phyloP scores from a whole-genome alignment of 805 yeast genomes.

The Candida silvicultrix region DNA sequence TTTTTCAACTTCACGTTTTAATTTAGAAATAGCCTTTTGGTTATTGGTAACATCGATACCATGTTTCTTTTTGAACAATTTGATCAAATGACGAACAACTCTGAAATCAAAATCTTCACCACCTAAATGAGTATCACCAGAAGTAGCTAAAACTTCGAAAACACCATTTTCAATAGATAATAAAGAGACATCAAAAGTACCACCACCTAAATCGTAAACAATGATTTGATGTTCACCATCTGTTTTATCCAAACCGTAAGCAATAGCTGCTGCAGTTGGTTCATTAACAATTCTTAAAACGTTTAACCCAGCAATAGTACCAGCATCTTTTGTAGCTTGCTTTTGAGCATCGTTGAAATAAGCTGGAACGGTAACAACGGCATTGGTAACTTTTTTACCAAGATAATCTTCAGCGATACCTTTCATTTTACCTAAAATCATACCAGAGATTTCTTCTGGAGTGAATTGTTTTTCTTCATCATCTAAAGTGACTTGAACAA shows the following conservation, averaged over 20 bases:
- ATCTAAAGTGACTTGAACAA: conserved; percentile 64
- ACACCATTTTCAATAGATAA: conserved; percentile 88
- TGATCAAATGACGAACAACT: conserved; percentile 80
- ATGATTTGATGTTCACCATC: conserved; percentile 84
- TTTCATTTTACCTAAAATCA: conserved; percentile 90
- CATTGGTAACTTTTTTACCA: conserved; percentile 80
- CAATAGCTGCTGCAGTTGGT: conserved; percentile 98
- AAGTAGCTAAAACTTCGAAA: conserved; percentile 87
- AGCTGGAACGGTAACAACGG: conserved; percentile 91
- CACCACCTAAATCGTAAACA: conserved; percentile 96
- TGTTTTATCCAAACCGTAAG: conserved; percentile 84
- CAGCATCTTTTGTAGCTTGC: conserved; percentile 92
- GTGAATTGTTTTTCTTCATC: conserved; percentile 76
- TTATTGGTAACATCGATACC: conserved; percentile 76
- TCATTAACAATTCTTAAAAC: conserved; percentile 86
- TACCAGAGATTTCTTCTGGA: conserved; percentile 90
- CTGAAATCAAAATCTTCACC: conserved; percentile 95
- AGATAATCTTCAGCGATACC: conserved; percentile 86
- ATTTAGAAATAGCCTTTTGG: conserved; percentile 83
- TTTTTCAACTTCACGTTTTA: conserved; percentile 96
- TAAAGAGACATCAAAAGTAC: conserved; percentile 90
- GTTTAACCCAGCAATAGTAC: conserved; percentile 85
- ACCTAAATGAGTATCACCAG: conserved; percentile 96
- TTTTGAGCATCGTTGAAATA: conserved; percentile 92
- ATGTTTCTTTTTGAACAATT: conserved; percentile 89